phyloP scores from a whole-genome alignment of 2,329 filamentous ascomycete genomes.

The Rhynchosporium secalis region DNA sequence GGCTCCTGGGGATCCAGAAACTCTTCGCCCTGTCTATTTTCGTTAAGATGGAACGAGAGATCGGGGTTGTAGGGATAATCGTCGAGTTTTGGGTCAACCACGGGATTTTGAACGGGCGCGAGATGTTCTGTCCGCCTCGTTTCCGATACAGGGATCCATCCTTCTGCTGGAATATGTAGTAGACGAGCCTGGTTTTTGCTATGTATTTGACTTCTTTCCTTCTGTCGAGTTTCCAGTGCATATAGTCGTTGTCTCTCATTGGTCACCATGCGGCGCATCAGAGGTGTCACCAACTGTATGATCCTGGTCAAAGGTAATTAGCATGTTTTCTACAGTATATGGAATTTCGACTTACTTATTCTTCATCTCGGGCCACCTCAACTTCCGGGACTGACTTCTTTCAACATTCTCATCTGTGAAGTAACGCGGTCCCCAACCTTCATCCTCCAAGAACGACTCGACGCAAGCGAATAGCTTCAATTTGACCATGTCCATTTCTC shows the following conservation, averaged over 20 bases:
- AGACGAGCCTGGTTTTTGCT: slow-evolving; percentile 1
- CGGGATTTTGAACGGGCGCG: slow-evolving; percentile 1
- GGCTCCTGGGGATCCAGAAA: neutral
- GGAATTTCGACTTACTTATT: slow-evolving; percentile 33
- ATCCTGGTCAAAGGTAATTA: slow-evolving; percentile 30
- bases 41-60: slow-evolving; percentile 2
- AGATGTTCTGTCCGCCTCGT: neutral
- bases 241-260: slow-evolving; percentile 40
- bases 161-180: neutral
- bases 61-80: slow-evolving; percentile 22
- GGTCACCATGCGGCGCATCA: slow-evolving; percentile 40
- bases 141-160: neutral
- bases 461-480: slow-evolving; percentile 36
- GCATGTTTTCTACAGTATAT: slow-evolving; percentile 8
- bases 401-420: slow-evolving; percentile 28
- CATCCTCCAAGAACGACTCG: slow-evolving; percentile 36
- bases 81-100: slow-evolving; percentile 22
- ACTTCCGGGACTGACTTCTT: slow-evolving; percentile 25
- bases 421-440: slow-evolving; percentile 37
- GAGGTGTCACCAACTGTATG: slow-evolving; percentile 34
- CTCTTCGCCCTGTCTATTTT: neutral
- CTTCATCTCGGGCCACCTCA: slow-evolving; percentile 37
- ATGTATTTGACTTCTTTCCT: slow-evolving; percentile 21
- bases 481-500: slow-evolving; percentile 35
- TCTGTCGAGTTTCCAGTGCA: slow-evolving; percentile 30